These are phyloP conservation scores for Chrysosphaeria jannelii DNA, from an alignment of 2,329 filamentous ascomycete species.

Conservation along the genomic window DNA sequence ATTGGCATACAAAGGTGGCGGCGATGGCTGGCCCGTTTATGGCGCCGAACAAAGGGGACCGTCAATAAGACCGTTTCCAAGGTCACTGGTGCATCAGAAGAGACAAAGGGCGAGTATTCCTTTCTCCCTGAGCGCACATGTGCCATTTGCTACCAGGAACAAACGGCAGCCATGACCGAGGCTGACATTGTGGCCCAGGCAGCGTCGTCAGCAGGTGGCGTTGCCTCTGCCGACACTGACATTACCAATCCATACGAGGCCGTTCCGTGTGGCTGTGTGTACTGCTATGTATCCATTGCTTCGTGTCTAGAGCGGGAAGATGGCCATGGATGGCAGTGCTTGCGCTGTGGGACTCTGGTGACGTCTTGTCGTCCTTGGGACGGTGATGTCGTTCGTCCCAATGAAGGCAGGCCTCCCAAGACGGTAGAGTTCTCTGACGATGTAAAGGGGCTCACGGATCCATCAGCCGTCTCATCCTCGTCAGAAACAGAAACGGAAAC, in stretches of 20 bases:
- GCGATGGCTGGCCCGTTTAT: slow-evolving; percentile 62
- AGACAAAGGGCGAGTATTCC: slow-evolving; percentile 38
- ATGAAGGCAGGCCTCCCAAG: slow-evolving; percentile 16
- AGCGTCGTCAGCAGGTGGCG: slow-evolving; percentile 40
- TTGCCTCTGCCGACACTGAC: slow-evolving; percentile 72
- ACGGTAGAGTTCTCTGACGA: too few species aligned
- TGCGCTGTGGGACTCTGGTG: slow-evolving; percentile 60
- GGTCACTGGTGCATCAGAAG: slow-evolving; percentile 4
- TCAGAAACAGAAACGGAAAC: too few species aligned
- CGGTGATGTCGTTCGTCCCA: slow-evolving; percentile 76
- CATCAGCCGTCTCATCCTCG: too few species aligned
- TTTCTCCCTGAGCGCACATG: slow-evolving; percentile 86
- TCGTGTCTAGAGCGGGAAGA: slow-evolving; percentile 74
- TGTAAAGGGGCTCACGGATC: too few species aligned
- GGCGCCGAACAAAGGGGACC: slow-evolving; percentile 47
- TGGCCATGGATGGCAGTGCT: slow-evolving; percentile 75
- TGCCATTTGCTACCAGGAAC: slow-evolving; percentile 87
- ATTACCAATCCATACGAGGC: slow-evolving; percentile 91
- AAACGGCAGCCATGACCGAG: slow-evolving; percentile 49
- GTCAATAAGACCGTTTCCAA: slow-evolving; percentile 13
- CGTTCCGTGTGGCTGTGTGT: slow-evolving; percentile 66
- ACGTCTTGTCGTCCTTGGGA: slow-evolving; percentile 75
- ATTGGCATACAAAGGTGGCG: slow-evolving; percentile 85
- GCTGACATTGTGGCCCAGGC: slow-evolving; percentile 41
- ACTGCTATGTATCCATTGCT: slow-evolving; percentile 89